Evolutionary conservation across 75 land plant species (phyloP), one percentile per base, ranked within the genome.

Genomic region (Larix kaempferi): DNA sequence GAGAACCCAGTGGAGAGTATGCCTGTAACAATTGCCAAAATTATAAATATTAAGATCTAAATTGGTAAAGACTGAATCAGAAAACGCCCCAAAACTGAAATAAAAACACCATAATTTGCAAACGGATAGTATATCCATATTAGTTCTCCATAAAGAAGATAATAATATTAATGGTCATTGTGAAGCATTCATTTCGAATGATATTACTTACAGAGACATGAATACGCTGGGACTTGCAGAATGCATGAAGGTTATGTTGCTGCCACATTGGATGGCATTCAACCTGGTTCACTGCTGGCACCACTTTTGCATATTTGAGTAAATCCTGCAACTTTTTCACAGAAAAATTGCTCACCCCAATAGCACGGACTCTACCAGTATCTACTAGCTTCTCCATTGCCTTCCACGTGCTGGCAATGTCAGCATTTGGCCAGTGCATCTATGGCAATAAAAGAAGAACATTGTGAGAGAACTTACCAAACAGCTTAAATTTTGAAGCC

Each of bases 1-100:
- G 80, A 27, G 87, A 79, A 25, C 91, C 89, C 10, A 89, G 57
- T 55, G 91, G 91, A 27, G 90, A 82, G 63, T 85, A 89, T n/a
- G 81, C 90, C 90, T 89, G 86, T 73, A 74, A 29, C 33, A 29
- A 29, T 29, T 29, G 33, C 33, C 17, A 66, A 25, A 64, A 4
- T 55, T 11, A 74, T 52, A 14, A 54, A 33, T 21, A 26, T 71
- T 2, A 78, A 10, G 33, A 29, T 29, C 33, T 29, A 64, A 64
- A 35, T 56, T 35, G 37, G 44, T 5, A 59, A 35, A 3, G 15
- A 72, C 5, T 3, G 16, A 65, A 59, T n/a, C 37, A 79, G n/a
- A 79, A 35, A 73, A 8, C 44, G n/a, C 3, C 13, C 6, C 1
- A 73, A 29, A 54, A 57, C 29, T 44, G 56, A 44, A 44, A 7